These are phyloP conservation scores for Botryotinia globosa DNA, from an alignment of 2,329 filamentous ascomycete genomes.

Conservation along the genomic window DNA sequence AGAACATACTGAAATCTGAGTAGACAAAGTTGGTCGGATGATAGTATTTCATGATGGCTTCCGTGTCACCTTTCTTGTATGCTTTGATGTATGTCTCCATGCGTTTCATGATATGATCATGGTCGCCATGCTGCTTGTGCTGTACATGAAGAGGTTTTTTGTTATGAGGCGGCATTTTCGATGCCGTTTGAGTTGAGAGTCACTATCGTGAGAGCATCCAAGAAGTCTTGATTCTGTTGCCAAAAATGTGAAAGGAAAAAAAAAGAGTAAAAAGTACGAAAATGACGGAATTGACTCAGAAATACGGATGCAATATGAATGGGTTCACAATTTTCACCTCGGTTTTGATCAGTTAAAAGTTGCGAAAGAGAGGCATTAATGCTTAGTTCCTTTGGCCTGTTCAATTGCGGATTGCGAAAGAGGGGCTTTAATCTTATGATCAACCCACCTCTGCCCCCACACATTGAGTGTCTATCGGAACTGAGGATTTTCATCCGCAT, in stretches of 20 bases:
- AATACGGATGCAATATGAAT: background rate
- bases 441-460: background rate
- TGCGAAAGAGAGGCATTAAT: background rate
- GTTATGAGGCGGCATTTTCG: background rate
- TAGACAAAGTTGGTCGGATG: constrained; percentile 16
- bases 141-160: background rate
- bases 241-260: background rate
- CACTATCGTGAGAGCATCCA: background rate
- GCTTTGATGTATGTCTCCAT: constrained; percentile 12
- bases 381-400: background rate
- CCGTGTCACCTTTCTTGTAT: background rate
- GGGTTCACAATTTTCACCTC: background rate
- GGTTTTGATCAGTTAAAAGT: background rate
- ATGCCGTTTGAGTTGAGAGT: background rate
- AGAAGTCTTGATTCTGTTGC: background rate
- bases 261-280: background rate
- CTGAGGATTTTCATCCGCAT: background rate
- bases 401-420: background rate
- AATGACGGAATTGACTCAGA: background rate
- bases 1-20: constrained; percentile 1
- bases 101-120: constrained; percentile 10
- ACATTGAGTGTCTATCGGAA: background rate
- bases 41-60: constrained; percentile 16
- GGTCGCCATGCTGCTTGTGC: background rate
- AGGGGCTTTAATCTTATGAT: background rate